Evolutionary conservation across 495 filamentous ascomycete genomes (phyloP).

Genomic region (Entonaema liquescens): DNA sequence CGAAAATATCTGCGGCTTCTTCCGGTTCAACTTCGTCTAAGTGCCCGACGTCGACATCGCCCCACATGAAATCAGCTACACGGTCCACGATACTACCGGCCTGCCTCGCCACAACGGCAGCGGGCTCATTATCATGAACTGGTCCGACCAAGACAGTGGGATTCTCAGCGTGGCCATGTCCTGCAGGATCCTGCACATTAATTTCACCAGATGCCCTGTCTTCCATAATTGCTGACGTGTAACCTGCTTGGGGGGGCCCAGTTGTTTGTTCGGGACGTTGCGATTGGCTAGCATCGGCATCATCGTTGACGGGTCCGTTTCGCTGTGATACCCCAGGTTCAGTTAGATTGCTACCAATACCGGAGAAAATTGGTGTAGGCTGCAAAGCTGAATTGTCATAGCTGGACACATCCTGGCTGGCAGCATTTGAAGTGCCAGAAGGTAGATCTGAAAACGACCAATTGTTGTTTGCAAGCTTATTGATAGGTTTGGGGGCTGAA

Average conservation of each 20-base stretch:
- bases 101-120: slow-evolving; percentile 26
- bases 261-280: background rate
- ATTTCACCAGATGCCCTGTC: background rate
- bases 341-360: background rate
- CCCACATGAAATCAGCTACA: slow-evolving; percentile 62
- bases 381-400: background rate
- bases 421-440: slow-evolving; percentile 6
- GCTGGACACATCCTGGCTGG: background rate
- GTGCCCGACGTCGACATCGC: slow-evolving; percentile 35
- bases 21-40: slow-evolving; percentile 47
- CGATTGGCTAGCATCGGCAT: background rate
- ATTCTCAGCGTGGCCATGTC: background rate
- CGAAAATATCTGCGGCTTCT: slow-evolving; percentile 52
- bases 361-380: background rate
- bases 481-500: slow-evolving; percentile 42
- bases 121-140: slow-evolving; percentile 13
- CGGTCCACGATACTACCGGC: slow-evolving; percentile 48
- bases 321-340: background rate
- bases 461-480: slow-evolving; percentile 59
- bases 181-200: background rate
- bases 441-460: slow-evolving; percentile 56
- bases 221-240: background rate
- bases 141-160: background rate
- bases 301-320: background rate
- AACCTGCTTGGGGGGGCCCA: background rate